phyloP scores from a whole-genome alignment of 23 red algal species.

The Gracilaria vermiculophylla region DNA sequence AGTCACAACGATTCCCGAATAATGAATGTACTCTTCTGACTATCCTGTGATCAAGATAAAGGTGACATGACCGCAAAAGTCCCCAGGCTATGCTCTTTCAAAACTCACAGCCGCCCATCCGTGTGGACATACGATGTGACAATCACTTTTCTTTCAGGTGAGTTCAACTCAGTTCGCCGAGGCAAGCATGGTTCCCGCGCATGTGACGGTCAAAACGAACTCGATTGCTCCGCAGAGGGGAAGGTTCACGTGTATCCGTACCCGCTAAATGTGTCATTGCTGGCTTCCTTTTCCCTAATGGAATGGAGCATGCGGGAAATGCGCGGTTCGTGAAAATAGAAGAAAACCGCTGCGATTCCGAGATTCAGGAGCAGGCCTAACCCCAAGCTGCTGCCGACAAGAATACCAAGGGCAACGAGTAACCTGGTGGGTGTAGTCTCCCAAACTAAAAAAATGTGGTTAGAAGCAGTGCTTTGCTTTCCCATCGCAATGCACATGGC shows the following conservation, averaged over 20 bases:
- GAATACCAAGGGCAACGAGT: neutral
- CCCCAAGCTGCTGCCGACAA: neutral
- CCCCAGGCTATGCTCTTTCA: no score
- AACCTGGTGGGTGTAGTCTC: neutral
- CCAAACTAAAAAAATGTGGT: neutral
- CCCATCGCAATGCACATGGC: neutral
- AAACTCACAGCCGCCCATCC: no score
- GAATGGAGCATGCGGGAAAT: neutral
- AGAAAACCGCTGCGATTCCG: neutral
- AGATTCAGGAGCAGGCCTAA: neutral
- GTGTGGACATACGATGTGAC: no score
- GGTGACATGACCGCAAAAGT: no score
- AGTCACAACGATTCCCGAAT: no score
- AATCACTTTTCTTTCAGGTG: no score
- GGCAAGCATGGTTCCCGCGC: neutral
- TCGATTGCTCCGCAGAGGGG: neutral
- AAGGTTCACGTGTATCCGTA: neutral
- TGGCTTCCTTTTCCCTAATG: neutral
- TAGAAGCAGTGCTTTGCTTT: neutral
- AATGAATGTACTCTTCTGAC: no score
- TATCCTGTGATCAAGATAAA: no score
- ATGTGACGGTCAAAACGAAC: neutral
- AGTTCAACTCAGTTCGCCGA: no score
- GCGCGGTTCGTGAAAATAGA: neutral
- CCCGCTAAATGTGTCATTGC: neutral